Percentiles rank a stretch among this genome's conserved stretches.
Evolutionary conservation across 1,284 basidiomycete species (phyloP).

Genomic region (Cutaneotrichosporon sp.): DNA sequence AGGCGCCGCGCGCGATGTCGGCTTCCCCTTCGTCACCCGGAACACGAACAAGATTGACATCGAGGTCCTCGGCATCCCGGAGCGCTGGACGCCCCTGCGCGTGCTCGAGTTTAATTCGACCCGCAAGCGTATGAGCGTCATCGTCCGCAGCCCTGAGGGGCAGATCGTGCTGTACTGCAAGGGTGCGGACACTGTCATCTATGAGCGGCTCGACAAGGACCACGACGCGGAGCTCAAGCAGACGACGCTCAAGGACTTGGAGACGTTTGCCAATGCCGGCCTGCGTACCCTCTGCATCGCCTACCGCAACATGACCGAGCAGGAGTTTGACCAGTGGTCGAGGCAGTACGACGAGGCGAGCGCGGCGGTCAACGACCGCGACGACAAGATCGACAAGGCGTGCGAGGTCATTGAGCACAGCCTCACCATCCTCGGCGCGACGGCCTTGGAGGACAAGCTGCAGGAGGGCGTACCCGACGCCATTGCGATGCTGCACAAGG

Average conservation of each 20-base stretch:
- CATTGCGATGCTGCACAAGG: slow-evolving; percentile 85
- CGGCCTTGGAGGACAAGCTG: slow-evolving; percentile 93
- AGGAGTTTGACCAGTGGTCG: slow-evolving; percentile 84
- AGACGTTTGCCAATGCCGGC: slow-evolving; percentile 89
- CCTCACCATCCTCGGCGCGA: slow-evolving; percentile 83
- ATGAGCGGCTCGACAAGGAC: slow-evolving; percentile 72
- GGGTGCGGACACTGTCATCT: slow-evolving; percentile 95
- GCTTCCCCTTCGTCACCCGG: slow-evolving; percentile 85
- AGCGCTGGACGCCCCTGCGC: slow-evolving; percentile 76
- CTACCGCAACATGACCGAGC: slow-evolving; percentile 74
- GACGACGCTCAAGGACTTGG: slow-evolving; percentile 81
- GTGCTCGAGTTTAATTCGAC: slow-evolving; percentile 92
- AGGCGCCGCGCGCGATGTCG: slow-evolving; percentile 84
- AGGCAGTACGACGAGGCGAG: slow-evolving; percentile 77
- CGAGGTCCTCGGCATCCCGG: slow-evolving; percentile 84
- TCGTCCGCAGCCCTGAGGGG: slow-evolving; percentile 81
- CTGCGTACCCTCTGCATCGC: slow-evolving; percentile 89
- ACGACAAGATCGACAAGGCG: slow-evolving; percentile 87
- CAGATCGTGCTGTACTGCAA: slow-evolving; percentile 85
- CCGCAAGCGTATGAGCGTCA: slow-evolving; percentile 89
- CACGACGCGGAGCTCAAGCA: slow-evolving; percentile 76
- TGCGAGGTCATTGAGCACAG: slow-evolving; percentile 81
- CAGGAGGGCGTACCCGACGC: slow-evolving; percentile 96
- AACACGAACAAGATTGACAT: slow-evolving; percentile 78
- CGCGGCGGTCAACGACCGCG: slow-evolving; percentile 72